These are phyloP conservation scores for Phytophthora hibernalis DNA, from an alignment of 352 stramenopile species.

Conservation along the genomic window DNA sequence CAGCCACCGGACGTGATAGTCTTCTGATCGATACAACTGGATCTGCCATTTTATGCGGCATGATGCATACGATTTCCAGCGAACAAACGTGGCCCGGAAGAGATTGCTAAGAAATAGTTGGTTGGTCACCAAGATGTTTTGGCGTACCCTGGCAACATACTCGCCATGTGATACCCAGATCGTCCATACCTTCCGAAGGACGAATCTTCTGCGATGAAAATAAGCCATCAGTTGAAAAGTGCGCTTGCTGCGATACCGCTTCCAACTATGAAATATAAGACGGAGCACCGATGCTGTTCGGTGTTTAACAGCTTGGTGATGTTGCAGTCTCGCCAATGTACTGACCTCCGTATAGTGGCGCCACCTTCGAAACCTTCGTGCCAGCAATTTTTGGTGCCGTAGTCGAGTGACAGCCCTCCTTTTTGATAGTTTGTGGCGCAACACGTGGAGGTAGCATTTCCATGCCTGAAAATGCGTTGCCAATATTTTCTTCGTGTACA, in stretches of 20 bases:
- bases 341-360: neutral
- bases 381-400: conserved; percentile 17
- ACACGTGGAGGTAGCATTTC: conserved; percentile 9
- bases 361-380: conserved; percentile 25
- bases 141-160: conserved; percentile 38
- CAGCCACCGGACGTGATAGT: conserved; percentile 14
- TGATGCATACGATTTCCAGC: conserved; percentile 36
- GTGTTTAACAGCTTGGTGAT: conserved; percentile 2
- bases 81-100: conserved; percentile 28
- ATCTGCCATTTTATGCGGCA: neutral
- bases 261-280: conserved; percentile 25
- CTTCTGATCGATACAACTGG: conserved; percentile 16
- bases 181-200: conserved; percentile 33
- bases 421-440: conserved; percentile 20
- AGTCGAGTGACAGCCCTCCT: conserved; percentile 3
- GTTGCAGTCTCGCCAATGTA: neutral
- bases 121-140: conserved; percentile 34
- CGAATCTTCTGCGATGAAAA: conserved; percentile 4
- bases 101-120: conserved; percentile 39
- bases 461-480: conserved; percentile 12
- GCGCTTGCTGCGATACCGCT: conserved; percentile 24
- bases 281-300: conserved; percentile 9
- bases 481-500: conserved; percentile 6
- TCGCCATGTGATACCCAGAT: conserved; percentile 23
- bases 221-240: conserved; percentile 31